phyloP scores from a whole-genome alignment of 1,284 basidiomycete genomes.

The Ceratobasidium sp. region DNA sequence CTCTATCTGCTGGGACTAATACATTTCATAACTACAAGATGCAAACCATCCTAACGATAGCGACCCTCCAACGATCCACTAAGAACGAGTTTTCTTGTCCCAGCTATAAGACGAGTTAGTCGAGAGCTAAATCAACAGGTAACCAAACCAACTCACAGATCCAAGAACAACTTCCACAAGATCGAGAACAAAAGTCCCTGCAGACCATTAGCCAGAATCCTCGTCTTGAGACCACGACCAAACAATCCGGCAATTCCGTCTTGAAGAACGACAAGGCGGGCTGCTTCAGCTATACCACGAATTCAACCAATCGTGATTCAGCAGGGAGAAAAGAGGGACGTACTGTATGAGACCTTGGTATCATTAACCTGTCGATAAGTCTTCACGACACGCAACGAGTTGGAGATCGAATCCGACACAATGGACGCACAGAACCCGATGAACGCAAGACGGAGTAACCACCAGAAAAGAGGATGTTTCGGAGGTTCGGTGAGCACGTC shows the following conservation, averaged over 20 bases:
- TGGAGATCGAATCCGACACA: conserved; percentile 79
- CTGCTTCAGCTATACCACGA: conserved; percentile 57
- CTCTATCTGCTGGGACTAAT: too few species aligned
- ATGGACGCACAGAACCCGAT: conserved; percentile 86
- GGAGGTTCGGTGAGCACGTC: conserved; percentile 62
- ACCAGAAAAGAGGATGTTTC: conserved; percentile 58
- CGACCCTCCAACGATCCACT: background rate
- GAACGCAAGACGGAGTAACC: conserved; percentile 75
- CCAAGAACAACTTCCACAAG: conserved; percentile 83
- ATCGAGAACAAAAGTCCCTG: conserved; percentile 85
- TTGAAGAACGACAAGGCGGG: conserved; percentile 64
- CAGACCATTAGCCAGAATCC: conserved; percentile 81
- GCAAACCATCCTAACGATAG: too few species aligned
- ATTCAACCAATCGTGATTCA: background rate
- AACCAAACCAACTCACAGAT: conserved; percentile 64
- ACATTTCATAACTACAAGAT: too few species aligned
- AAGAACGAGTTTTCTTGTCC: conserved; percentile 50
- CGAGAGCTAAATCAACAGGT: background rate
- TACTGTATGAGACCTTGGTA: conserved; percentile 71
- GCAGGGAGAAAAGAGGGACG: conserved; percentile 41
- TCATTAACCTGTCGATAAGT: conserved; percentile 89
- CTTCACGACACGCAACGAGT: conserved; percentile 88
- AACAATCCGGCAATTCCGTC: conserved; percentile 74
- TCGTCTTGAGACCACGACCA: conserved; percentile 80
- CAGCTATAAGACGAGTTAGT: conserved; percentile 47